Evolutionary conservation across 805 yeast species (phyloP).

Genomic region (Ogataea angusta): DNA sequence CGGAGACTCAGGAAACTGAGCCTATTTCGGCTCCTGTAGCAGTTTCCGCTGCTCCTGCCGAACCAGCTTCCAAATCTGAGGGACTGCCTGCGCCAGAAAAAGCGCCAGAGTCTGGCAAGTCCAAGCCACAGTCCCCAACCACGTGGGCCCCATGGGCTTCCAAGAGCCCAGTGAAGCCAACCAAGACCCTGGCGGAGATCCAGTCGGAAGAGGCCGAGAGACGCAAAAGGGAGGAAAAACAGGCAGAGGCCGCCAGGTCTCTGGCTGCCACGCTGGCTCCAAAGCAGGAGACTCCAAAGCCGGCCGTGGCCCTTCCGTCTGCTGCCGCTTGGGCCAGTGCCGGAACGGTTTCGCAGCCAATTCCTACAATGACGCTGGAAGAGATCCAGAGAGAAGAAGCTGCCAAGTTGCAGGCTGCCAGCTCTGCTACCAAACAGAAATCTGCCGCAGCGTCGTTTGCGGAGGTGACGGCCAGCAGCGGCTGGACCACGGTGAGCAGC

Average conservation of each 20-base stretch:
- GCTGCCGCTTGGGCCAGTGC: constrained; percentile 41
- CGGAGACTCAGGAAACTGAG: neutral
- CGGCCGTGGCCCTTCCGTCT: constrained; percentile 35
- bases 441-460: constrained; percentile 26
- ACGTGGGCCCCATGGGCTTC: constrained; percentile 38
- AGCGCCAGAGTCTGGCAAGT: constrained; percentile 6
- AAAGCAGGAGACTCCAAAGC: constrained; percentile 13
- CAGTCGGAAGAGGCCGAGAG: constrained; percentile 50
- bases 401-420: constrained; percentile 27
- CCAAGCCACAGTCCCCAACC: constrained; percentile 31
- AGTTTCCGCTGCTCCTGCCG: neutral
- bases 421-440: constrained; percentile 22
- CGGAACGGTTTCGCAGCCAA: constrained; percentile 16
- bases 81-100: constrained; percentile 3
- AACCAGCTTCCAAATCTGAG: neutral
- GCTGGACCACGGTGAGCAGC: constrained; percentile 40
- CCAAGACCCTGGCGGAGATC: constrained; percentile 58
- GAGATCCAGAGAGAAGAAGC: constrained; percentile 61
- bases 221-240: constrained; percentile 16
- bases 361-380: constrained; percentile 45
- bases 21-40: neutral
- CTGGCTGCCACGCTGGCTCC: constrained; percentile 23
- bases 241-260: constrained; percentile 24
- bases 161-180: constrained; percentile 31
- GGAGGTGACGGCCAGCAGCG: constrained; percentile 18